Evolutionary conservation across 768 basidiomycete genomes (phyloP), one percentile per base, ranked within the genome.

Genomic region (Boletus sp.): DNA sequence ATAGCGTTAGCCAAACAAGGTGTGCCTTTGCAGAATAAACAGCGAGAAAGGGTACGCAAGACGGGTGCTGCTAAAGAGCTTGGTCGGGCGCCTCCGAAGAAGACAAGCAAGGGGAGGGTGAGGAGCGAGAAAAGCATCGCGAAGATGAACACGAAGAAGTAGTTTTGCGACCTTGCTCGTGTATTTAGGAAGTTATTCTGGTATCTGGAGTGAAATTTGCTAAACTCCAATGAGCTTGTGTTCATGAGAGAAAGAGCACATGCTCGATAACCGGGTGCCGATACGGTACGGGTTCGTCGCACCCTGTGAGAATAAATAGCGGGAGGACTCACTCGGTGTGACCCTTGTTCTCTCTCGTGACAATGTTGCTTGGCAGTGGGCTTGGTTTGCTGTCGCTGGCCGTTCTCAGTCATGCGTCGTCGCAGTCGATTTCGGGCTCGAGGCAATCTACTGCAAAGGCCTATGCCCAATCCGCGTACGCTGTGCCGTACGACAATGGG

Each of bases 61-160:
- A 58, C 68, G 18, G 49, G 48, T 32, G 55, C 62, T 10, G 52
- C 63, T 33, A 72, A 73, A 55, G 71, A 69, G 52, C 53, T 41
- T 14, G 59, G 36, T 17, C 20, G 33, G 32, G 50, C 41, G 4
- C 60, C 61, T 8, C 14, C 52, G 39, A 70, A 62, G 58, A 71
- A 66, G 67, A 66, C 55, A 63, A 76, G 67, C 59, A 80, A 78
- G 71, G 74, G 72, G 29, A 75, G 84, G 61, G 74, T 81, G 33
- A 75, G 82, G 65, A 85, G 82, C 54, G 80, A 82, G 56, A 83
- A 77, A 70, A 82, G 77, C 54, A 29, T 79, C 17, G 68, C 73
- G 58, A 86, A 80, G 73, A 73, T 74, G 70, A 88, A 87, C 67
- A 70, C 66, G 40, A 89, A 87, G 64, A 87, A 87, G 73, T 83